Evolutionary conservation across 2,329 filamentous ascomycete genomes (phyloP).

Genomic region (Talaromyces funiculosus): DNA sequence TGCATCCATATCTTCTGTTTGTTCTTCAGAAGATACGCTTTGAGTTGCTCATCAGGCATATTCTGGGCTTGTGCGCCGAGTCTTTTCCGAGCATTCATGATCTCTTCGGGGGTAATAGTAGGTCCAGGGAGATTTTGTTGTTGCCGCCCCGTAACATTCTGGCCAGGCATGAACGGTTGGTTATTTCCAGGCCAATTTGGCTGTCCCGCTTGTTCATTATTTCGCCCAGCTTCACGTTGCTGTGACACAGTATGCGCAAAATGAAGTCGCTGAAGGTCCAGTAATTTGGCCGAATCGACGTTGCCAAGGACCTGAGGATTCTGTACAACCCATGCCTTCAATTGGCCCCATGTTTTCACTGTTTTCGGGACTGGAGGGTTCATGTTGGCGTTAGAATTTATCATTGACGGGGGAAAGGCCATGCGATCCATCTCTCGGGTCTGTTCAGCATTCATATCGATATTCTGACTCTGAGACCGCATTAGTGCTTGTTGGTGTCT

Average conservation of each 20-base stretch:
- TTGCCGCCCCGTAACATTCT: slow-evolving; percentile 26
- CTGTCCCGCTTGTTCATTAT: slow-evolving; percentile 20
- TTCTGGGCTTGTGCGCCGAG: slow-evolving; percentile 29
- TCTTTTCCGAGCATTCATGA: slow-evolving; percentile 33
- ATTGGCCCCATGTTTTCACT: slow-evolving; percentile 52
- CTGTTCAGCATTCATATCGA: slow-evolving; percentile 38
- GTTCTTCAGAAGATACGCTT: slow-evolving; percentile 29
- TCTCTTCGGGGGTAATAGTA: slow-evolving; percentile 29
- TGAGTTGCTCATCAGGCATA: slow-evolving; percentile 40
- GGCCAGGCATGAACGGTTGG: slow-evolving; percentile 25
- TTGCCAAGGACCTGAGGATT: slow-evolving; percentile 42
- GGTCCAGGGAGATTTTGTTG: slow-evolving; percentile 18
- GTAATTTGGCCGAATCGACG: slow-evolving; percentile 37
- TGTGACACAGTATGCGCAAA: slow-evolving; percentile 34
- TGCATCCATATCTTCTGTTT: slow-evolving; percentile 32
- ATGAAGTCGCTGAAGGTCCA: slow-evolving; percentile 40
- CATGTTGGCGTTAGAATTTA: slow-evolving; percentile 28
- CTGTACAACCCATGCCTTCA: slow-evolving; percentile 49
- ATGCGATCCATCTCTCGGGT: slow-evolving; percentile 39
- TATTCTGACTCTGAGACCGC: slow-evolving; percentile 29
- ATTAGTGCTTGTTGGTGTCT: slow-evolving; percentile 26
- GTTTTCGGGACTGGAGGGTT: slow-evolving; percentile 42
- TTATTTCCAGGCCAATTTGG: slow-evolving; percentile 23
- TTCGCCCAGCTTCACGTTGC: slow-evolving; percentile 17
- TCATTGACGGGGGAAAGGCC: slow-evolving; percentile 33